Conservation (phyloP, 2,329 filamentous ascomycete genomes). For the Westerdykella sp. region DNA sequence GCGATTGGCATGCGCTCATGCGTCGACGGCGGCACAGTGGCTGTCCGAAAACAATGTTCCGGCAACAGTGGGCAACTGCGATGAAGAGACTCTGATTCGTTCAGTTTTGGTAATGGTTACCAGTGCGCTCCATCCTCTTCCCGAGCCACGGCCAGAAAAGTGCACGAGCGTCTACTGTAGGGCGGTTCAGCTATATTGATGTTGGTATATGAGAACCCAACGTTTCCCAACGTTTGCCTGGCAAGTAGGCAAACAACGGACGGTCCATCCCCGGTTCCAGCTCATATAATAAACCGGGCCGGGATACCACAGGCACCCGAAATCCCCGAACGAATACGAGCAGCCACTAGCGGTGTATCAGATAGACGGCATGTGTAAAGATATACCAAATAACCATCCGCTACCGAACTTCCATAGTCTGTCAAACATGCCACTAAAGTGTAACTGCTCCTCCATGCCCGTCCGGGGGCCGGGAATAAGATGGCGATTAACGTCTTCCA, state of each 20-base stretch:
- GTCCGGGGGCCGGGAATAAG: too few relatives aligned
- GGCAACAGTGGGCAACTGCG: neutral
- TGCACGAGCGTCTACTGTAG: too few relatives aligned
- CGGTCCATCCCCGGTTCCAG: neutral
- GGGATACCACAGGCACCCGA: neutral
- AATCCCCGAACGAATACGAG: neutral
- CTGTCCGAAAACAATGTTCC: slow-evolving; percentile 3
- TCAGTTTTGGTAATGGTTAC: too few relatives aligned
- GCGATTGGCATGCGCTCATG: slow-evolving; percentile 5
- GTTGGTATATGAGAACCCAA: too few relatives aligned
- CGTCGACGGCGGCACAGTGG: slow-evolving; percentile 3
- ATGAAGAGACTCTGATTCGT: too few relatives aligned
- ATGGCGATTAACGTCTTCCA: too few relatives aligned
- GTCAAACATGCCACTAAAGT: too few relatives aligned
- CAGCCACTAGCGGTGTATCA: slow-evolving; percentile 1
- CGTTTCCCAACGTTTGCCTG: neutral
- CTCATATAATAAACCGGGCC: slow-evolving; percentile 4
- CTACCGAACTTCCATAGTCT: neutral
- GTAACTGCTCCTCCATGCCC: too few relatives aligned
- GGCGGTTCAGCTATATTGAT: too few relatives aligned
- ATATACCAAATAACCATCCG: neutral
- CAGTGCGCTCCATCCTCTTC: too few relatives aligned
- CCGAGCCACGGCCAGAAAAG: too few relatives aligned
- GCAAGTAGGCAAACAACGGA: too few relatives aligned
- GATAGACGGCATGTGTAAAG: neutral